Percentiles rank a stretch among this genome's conserved stretches.
Conservation (phyloP, 2,329 filamentous ascomycete species). For the Aphanocladium album region DNA sequence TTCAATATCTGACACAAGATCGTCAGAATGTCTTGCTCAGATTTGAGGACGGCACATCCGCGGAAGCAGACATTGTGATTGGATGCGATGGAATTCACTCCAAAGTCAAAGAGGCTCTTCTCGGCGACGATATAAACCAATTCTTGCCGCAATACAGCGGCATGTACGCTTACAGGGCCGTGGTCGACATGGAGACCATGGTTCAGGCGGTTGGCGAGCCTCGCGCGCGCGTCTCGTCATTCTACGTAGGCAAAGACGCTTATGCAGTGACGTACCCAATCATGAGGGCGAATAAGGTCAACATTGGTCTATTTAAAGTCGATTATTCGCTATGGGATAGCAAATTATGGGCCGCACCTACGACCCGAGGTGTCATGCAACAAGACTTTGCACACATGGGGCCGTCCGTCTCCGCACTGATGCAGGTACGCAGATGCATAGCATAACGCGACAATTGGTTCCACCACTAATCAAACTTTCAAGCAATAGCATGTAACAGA, state of each 20-base stretch:
- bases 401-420: conserved; percentile 11
- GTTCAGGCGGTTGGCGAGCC: conserved; percentile 12
- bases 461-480: neutral
- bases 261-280: conserved; percentile 14
- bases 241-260: conserved; percentile 8
- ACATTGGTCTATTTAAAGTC: conserved; percentile 9
- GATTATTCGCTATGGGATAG: neutral
- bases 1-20: neutral
- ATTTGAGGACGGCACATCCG: neutral
- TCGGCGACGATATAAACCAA: conserved; percentile 3
- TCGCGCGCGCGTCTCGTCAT: conserved; percentile 9
- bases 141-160: conserved; percentile 15
- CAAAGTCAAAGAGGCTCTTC: conserved; percentile 6
- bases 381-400: conserved; percentile 18
- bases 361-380: conserved; percentile 6
- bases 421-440: conserved; percentile 2
- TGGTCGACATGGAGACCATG: conserved; percentile 14
- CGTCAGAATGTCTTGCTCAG: neutral
- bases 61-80: neutral
- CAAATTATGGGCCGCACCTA: neutral
- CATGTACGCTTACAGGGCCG: conserved; percentile 16
- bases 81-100: conserved; percentile 5
- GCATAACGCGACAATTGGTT: neutral
- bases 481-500: neutral
- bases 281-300: conserved; percentile 11